A percentile compares a stretch with the other conserved stretches of the same genome.
Conservation (phyloP, 1,284 basidiomycete genomes). For the Limonomyces culmigenus region DNA sequence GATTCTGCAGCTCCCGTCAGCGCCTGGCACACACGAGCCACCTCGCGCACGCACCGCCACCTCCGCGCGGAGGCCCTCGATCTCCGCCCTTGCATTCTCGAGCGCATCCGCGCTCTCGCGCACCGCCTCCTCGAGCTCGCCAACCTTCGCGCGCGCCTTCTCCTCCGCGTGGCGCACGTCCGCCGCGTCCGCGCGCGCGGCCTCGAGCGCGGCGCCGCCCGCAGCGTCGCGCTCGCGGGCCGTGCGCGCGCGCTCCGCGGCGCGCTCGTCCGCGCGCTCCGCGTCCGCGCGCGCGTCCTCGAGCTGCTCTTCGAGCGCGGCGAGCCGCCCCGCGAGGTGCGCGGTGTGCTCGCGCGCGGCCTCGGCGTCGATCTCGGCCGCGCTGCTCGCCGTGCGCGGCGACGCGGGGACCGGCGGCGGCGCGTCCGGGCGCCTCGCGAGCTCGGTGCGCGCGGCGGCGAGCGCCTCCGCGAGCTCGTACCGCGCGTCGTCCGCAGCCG, state of each 20-base stretch:
- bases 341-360: conserved; percentile 74
- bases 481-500: conserved; percentile 47
- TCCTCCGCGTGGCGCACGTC: conserved; percentile 45
- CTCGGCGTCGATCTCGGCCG: conserved; percentile 88
- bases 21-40: conserved; percentile 2
- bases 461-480: conserved; percentile 68
- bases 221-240: conserved; percentile 65
- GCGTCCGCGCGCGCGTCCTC: conserved; percentile 60
- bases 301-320: conserved; percentile 68
- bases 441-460: conserved; percentile 42
- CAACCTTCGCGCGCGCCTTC: conserved; percentile 42
- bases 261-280: conserved; percentile 57
- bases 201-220: conserved; percentile 49
- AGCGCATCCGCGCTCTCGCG: conserved; percentile 78
- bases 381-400: conserved; percentile 26
- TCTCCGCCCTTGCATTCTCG: conserved; percentile 84
- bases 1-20: conserved; percentile 35
- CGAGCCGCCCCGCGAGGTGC: conserved; percentile 69
- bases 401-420: conserved; percentile 17
- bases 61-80: conserved; percentile 70
- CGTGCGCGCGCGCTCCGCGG: conserved; percentile 49
- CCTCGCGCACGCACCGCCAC: conserved; percentile 55
- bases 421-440: conserved; percentile 18
- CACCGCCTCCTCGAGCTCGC: conserved; percentile 79
- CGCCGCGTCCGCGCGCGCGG: conserved; percentile 48